Percentiles rank a stretch among this genome's conserved stretches.
Conservation (phyloP, 352 stramenopile genomes). For the Thraustochytrium striatum region DNA sequence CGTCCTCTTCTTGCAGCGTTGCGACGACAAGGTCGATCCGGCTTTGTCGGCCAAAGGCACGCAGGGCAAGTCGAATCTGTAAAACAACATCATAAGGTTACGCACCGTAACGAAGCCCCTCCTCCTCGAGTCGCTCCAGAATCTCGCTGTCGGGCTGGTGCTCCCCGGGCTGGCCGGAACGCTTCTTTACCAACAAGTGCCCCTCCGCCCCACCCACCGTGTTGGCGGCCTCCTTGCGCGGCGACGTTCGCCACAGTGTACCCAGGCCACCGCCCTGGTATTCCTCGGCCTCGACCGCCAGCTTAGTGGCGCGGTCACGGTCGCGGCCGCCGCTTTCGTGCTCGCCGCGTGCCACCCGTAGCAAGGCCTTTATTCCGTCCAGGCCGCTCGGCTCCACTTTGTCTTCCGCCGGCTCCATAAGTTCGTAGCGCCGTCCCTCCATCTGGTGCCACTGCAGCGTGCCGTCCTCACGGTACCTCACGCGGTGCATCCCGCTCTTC, state of each 20-base stretch:
- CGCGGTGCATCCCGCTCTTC: conserved; percentile 24
- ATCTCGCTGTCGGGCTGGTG: neutral
- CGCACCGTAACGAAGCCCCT: conserved; percentile 16
- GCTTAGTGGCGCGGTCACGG: too few relatives aligned
- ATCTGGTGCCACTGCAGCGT: conserved; percentile 43
- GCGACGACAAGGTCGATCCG: neutral
- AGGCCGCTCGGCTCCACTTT: too few relatives aligned
- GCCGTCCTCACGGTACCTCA: conserved; percentile 28
- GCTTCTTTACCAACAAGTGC: neutral
- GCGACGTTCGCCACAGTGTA: neutral
- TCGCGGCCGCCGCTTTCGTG: too few relatives aligned
- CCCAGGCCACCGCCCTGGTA: too few relatives aligned
- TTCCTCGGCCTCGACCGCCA: too few relatives aligned
- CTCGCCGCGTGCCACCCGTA: too few relatives aligned
- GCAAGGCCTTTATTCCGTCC: too few relatives aligned
- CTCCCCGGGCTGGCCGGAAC: too few relatives aligned
- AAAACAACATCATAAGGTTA: too few relatives aligned
- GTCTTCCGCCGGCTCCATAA: neutral
- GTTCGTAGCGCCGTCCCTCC: conserved; percentile 26
- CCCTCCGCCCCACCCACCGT: neutral
- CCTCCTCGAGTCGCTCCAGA: conserved; percentile 1
- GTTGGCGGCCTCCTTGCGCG: neutral
- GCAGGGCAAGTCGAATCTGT: too few relatives aligned
- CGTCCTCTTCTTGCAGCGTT: conserved; percentile 32
- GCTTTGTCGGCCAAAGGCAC: neutral